Conservation (phyloP, 805 yeast genomes). For the Spathaspora sp. region DNA sequence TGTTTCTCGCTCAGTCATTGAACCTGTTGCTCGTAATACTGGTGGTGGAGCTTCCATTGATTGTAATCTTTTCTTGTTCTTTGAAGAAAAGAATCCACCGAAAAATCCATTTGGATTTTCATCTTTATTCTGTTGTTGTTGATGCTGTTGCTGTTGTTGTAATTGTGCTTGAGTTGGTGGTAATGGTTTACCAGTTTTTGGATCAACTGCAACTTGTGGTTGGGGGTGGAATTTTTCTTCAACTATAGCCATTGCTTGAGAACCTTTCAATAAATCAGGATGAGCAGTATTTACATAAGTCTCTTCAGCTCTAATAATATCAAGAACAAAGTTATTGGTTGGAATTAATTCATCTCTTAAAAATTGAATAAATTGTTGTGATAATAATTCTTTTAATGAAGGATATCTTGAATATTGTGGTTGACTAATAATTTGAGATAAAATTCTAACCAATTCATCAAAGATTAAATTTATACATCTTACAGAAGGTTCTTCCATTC, state of each 20-base stretch:
- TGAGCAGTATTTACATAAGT: slow-evolving; percentile 97
- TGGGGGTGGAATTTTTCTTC: slow-evolving; percentile 79
- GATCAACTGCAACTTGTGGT: slow-evolving; percentile 76
- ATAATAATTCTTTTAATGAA: slow-evolving; percentile 79
- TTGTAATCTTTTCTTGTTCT: slow-evolving; percentile 90
- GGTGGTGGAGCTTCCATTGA: slow-evolving; percentile 98
- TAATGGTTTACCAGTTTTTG: slow-evolving; percentile 84
- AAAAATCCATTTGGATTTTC: slow-evolving; percentile 77
- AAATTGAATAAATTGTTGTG: slow-evolving; percentile 73
- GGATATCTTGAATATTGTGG: slow-evolving; percentile 89
- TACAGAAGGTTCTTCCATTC: slow-evolving; percentile 91
- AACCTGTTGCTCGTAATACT: slow-evolving; percentile 87
- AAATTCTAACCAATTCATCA: slow-evolving; percentile 90
- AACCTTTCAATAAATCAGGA: slow-evolving; percentile 92
- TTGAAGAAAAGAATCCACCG: slow-evolving; percentile 90
- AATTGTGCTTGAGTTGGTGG: slow-evolving; percentile 39
- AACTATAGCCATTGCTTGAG: slow-evolving; percentile 91
- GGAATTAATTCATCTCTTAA: slow-evolving; percentile 78
- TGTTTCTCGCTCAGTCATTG: slow-evolving; percentile 90
- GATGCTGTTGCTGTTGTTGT: slow-evolving; percentile 27
- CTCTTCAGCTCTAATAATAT: slow-evolving; percentile 82
- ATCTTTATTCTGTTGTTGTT: slow-evolving; percentile 22
- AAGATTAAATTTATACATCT: slow-evolving; percentile 87
- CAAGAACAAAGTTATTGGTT: slow-evolving; percentile 79
- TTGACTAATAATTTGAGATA: slow-evolving; percentile 77